These are phyloP conservation scores for Nannizziopsis barbatae DNA, from an alignment of 2,329 filamentous ascomycete species.

Conservation along the genomic window DNA sequence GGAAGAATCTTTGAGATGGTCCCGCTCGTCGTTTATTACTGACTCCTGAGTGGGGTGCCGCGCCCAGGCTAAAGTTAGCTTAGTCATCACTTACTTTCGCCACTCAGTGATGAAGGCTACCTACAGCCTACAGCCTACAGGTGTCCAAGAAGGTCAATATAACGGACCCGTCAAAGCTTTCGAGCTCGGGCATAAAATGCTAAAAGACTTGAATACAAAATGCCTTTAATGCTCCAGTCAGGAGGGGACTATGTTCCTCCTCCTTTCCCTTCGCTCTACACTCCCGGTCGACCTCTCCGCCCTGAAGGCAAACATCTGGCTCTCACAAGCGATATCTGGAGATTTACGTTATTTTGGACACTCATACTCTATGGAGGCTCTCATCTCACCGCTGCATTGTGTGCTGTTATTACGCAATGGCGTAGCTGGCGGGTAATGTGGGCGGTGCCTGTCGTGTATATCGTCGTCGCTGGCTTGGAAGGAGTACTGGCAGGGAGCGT, in stretches of 20 bases:
- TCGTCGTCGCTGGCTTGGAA: constrained; percentile 60
- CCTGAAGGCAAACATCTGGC: constrained; percentile 57
- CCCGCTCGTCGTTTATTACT: too few species aligned
- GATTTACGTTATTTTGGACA: constrained; percentile 80
- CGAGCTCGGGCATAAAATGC: too few species aligned
- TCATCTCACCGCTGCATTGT: constrained; percentile 59
- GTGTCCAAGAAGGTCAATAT: too few species aligned
- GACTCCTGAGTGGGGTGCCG: too few species aligned
- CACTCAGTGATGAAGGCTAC: too few species aligned
- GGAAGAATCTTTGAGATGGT: too few species aligned
- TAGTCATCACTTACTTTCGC: too few species aligned
- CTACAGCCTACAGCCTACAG: too few species aligned
- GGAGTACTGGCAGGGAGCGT: constrained; percentile 70
- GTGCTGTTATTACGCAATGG: constrained; percentile 61
- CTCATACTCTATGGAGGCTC: constrained; percentile 65
- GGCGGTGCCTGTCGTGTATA: constrained; percentile 60
- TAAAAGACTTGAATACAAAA: background rate
- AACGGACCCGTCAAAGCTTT: too few species aligned
- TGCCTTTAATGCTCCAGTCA: constrained; percentile 18
- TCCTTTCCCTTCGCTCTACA: constrained; percentile 69
- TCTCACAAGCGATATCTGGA: constrained; percentile 66
- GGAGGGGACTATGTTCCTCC: constrained; percentile 53
- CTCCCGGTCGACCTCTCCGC: constrained; percentile 50
- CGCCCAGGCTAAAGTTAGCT: too few species aligned
- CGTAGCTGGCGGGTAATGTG: constrained; percentile 46